Evolutionary conservation across 176 grass and related monocot species (phyloP), one percentile per base, ranked within the genome.

Genomic region (Pharus latifolius): DNA sequence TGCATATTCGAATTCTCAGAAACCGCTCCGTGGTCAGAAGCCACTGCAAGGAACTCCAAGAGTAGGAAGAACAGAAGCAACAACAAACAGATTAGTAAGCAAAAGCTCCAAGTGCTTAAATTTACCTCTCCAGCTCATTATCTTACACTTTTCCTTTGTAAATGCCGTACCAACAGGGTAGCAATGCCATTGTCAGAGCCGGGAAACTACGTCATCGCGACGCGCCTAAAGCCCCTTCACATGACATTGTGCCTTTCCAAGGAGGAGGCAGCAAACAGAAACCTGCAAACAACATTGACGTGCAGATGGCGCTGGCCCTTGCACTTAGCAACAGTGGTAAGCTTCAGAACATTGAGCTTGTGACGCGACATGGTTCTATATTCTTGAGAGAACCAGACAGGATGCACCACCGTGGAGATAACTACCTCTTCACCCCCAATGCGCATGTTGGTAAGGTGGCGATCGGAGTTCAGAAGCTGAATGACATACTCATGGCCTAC

Each of bases 231-330:
- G 18, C 55, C 32, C 13, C 74, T 5, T 81, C 82, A 8, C 69
- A 75, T 8, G 87, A 63, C 40, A 94, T 88, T 56, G 87, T 99
- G 67, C 95, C 95, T 12, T 88, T 85, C 56, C 66, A 78, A 73
- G 81, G 80, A 68, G 62, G 41, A 4, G 51, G 13, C 65, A 31
- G 55, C 18, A 56, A 62, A 46, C 12, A 56, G 26, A 27, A 54
- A 75, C 40, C 71, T 15, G 78, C 53, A 7, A 48, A 59, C 69
- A 75, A 31, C 43, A 38, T 87, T 3, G 87, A 94, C 49, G 46
- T 84, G 56, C 88, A 88, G 57, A 91, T 91, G 90, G 87, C 95
- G 5, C 82, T 99, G 29, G 90, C 95, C 49, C 82, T 99, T 22
- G 95, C 90, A 26, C 81, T 99, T 56, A 91, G 87, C 83, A 88